Percentiles rank a stretch among this genome's conserved stretches.
Conservation (phyloP, 176 grass and related monocot genomes). For the Bothriochloa decipiens region DNA sequence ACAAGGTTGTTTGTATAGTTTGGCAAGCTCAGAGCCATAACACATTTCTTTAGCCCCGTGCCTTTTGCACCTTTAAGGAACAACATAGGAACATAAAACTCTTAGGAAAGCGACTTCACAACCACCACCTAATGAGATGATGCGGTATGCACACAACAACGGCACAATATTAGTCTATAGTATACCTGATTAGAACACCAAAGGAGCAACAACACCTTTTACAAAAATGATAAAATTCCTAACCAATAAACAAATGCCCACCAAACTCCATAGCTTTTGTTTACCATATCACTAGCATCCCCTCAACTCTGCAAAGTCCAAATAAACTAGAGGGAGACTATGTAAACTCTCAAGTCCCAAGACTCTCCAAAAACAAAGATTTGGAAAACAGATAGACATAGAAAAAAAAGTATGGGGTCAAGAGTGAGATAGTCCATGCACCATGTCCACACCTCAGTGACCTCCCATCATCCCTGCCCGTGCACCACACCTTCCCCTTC, state of each 20-base stretch:
- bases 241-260: neutral
- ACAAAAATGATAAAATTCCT: neutral
- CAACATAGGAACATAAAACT: neutral
- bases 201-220: neutral
- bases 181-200: neutral
- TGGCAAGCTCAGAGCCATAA: neutral
- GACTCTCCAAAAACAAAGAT: neutral
- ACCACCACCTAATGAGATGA: neutral
- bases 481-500: slow-evolving; percentile 35
- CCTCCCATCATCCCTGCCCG: slow-evolving; percentile 16
- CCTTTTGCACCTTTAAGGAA: slow-evolving; percentile 22
- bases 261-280: neutral
- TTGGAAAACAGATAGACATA: neutral
- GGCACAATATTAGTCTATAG: neutral
- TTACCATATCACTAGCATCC: neutral
- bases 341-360: neutral
- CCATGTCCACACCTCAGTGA: slow-evolving; percentile 31
- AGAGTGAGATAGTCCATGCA: slow-evolving; percentile 7
- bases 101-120: neutral
- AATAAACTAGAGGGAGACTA: neutral
- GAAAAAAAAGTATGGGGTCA: neutral
- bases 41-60: neutral
- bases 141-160: neutral
- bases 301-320: neutral
- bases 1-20: neutral